Evolutionary conservation across 345 rosid genomes (phyloP).

Genomic region (Luvunga scandens): DNA sequence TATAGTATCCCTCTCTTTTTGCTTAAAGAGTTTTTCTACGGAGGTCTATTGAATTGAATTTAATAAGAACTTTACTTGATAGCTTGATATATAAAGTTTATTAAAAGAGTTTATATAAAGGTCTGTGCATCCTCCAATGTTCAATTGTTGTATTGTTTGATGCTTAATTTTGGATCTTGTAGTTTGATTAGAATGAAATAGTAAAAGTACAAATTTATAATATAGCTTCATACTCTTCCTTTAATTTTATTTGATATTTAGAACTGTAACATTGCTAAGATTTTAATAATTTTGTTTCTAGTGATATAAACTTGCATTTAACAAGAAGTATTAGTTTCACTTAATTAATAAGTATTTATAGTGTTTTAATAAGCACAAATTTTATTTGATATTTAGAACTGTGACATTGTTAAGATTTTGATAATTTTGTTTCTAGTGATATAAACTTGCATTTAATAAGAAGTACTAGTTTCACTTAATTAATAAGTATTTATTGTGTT

Average conservation of each 20-base stretch:
- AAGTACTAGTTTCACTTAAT: not conserved
- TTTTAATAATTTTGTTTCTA: not conserved
- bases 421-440: not conserved
- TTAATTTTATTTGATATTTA: not conserved
- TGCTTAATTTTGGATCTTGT: constrained; percentile 11
- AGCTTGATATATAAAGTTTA: constrained; percentile 10
- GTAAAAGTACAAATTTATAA: not conserved
- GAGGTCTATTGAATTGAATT: not conserved
- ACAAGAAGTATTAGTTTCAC: not conserved
- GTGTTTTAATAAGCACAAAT: too few species aligned
- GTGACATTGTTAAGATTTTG: not conserved
- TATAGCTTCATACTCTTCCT: not conserved
- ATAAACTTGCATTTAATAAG: not conserved
- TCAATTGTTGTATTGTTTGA: constrained; percentile 8
- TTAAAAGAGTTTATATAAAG: not conserved
- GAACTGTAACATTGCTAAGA: not conserved
- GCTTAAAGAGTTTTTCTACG: not conserved
- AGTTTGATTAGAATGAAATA: not conserved
- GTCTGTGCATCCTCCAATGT: constrained; percentile 8
- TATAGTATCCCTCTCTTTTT: constrained; percentile 1
- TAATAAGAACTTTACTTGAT: constrained; percentile 13
- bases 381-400: not conserved
- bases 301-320: not conserved
- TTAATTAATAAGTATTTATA: too few species aligned
- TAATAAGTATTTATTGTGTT: not conserved